Evolutionary conservation across 1,284 basidiomycete genomes (phyloP), one percentile per base, ranked within the genome.

Genomic region (Ceratobasidium sp.): DNA sequence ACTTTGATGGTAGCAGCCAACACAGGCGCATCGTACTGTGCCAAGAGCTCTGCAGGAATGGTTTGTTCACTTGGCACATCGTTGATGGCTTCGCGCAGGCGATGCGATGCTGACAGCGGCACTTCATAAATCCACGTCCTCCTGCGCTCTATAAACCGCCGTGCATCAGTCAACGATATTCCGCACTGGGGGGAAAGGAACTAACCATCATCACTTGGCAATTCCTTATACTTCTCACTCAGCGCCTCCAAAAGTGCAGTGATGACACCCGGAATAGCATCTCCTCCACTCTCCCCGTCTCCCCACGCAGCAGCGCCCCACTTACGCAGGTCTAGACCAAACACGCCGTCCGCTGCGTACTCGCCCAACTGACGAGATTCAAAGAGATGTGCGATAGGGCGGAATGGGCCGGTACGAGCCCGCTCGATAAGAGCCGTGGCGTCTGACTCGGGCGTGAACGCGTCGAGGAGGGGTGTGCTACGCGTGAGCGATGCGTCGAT

Each of bases 351-450:
- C 0, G 89, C 89, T 76, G 93, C 89, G 29, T 73, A 73, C 22
- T 73, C 69, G 66, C 94, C 92, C 75, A 94, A 91, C 29, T 91
- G 87, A 60, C 95, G 85, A 2, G 90, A 91, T 81, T 97, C 94
- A 81, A 95, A 97, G 11, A 96, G 85, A 75, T 95, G 93, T 0
- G 95, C 88, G 57, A 85, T 85, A 0, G 95, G 95, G 57, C 92
- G 87, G 89, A 97, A 97, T 0, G 94, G 92, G 0, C 95, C 95
- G 0, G 94, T 97, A 73, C 95, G 89, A 81, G 94, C 94, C 19
- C 93, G 90, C 82, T 97, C 95, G 77, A 97, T 95, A 75, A 96
- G 87, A 4, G 91, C 92, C 24, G 85, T 90, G 75, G 93, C 83
- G 82, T 97, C 95, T 0, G 90, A 89, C 76, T 96, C 94, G 1